Evolutionary conservation across 139 green algal genomes (phyloP), one percentile per base, ranked within the genome.

Genomic region (Tetraselmis striata): DNA sequence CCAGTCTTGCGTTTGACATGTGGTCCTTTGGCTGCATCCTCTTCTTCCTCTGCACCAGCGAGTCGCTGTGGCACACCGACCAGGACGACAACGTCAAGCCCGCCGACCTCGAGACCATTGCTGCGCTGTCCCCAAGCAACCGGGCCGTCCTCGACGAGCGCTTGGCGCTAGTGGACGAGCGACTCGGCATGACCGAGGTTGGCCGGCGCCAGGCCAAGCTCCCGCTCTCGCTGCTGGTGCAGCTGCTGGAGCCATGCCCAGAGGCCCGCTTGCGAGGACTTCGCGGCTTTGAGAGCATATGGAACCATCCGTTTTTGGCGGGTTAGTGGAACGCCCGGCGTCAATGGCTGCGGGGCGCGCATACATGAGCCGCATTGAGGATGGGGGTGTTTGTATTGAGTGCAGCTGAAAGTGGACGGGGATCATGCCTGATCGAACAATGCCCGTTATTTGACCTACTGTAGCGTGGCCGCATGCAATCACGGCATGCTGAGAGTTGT

Each of bases 41-140:
- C 23, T 77, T 77, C 74, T 18, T 28, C 25, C 5, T 77, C 5
- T 77, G 74, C 74, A 77, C 74, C 5, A 29, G 74, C 25, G 74
- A 77, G 74, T 28, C 74, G 25, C 74, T 77, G 26, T 77, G 74
- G 74, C 74, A 77, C 74, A 77, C 26, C 23, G 74, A 77, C 25
- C 26, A 77, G 25, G 25, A 28, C 2, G 74, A 77, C n/a, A 77
- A 77, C 74, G 23, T 77, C 45, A 67, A 67, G 45, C 5, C 45
- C 5, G 11, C 5, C 18, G 45, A 67, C 45, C 5, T 67, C 11
- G 45, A 67, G 45, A 5, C 18, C 11, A 18, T 67, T 18, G 45
- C 45, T 5, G 45, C 45, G 11, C 18, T 67, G 45, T 5, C 11
- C 18, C 5, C 11, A 5, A 18, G 45, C 45, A 18, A 67, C 45